These are phyloP conservation scores for Kwoniella mangroviensis DNA, from an alignment of 768 basidiomycete species.

Conservation along the genomic window DNA sequence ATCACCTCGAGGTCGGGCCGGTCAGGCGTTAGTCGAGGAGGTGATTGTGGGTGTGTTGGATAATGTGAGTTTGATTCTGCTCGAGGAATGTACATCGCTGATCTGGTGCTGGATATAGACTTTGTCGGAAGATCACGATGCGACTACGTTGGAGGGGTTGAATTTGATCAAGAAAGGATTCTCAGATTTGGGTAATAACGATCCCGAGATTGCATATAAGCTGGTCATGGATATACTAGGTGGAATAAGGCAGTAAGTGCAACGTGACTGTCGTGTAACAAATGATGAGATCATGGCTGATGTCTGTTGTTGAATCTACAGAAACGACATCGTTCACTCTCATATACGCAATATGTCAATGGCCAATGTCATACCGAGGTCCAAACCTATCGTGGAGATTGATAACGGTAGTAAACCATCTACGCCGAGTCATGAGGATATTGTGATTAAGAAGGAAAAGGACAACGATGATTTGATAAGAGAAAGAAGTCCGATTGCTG, in stretches of 20 bases:
- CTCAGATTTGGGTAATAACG: conserved; percentile 77
- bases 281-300: too few relatives aligned
- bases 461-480: conserved; percentile 52
- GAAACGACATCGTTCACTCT: conserved; percentile 76
- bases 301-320: conserved; percentile 52
- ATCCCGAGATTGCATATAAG: conserved; percentile 83
- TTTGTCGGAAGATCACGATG: conserved; percentile 43
- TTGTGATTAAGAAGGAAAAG: not conserved
- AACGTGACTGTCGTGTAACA: conserved; percentile 1
- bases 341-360: conserved; percentile 74
- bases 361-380: conserved; percentile 72
- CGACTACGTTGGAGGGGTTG: conserved; percentile 37
- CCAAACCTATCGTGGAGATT: conserved; percentile 63
- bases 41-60: conserved; percentile 79
- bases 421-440: conserved; percentile 3
- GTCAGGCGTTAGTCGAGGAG: conserved; percentile 71
- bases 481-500: conserved; percentile 79
- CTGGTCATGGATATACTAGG: conserved; percentile 85
- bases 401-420: conserved; percentile 24
- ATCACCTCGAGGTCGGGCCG: conserved; percentile 43
- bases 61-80: conserved; percentile 63
- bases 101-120: conserved; percentile 31
- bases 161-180: conserved; percentile 79
- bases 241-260: conserved; percentile 85
- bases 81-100: conserved; percentile 11